Conservation (phyloP, 768 basidiomycete species). For the Mycena pura region DNA sequence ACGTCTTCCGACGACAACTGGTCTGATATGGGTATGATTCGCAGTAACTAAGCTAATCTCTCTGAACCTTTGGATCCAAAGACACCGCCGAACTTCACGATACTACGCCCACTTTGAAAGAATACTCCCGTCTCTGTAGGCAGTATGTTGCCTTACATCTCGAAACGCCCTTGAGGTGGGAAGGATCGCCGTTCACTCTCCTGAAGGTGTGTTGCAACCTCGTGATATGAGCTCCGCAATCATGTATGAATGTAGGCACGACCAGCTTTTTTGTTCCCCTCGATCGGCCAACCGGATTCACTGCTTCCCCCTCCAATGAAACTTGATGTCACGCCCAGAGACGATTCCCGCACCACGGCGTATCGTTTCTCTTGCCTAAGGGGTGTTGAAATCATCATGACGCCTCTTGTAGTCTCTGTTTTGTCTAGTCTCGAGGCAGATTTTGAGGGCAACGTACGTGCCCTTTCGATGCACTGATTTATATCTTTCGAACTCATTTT, state of each 20-base stretch:
- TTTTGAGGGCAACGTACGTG: constrained; percentile 51
- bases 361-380: constrained; percentile 48
- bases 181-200: constrained; percentile 52
- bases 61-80: background rate
- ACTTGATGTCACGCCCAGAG: constrained; percentile 5
- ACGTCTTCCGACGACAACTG: constrained; percentile 55
- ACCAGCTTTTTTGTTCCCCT: constrained; percentile 18
- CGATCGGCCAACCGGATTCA: background rate
- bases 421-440: constrained; percentile 55
- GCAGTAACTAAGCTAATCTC: background rate
- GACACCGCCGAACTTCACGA: background rate
- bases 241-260: too few species aligned
- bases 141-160: constrained; percentile 51
- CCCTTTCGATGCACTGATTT: background rate
- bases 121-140: constrained; percentile 55
- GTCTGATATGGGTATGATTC: constrained; percentile 52
- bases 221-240: too few species aligned
- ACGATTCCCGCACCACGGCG: constrained; percentile 41
- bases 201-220: constrained; percentile 47
- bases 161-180: constrained; percentile 49
- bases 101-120: constrained; percentile 41
- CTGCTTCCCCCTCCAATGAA: constrained; percentile 1
- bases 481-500: background rate
- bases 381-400: constrained; percentile 52
- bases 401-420: constrained; percentile 60